These are phyloP conservation scores for Heliosperma pusillum DNA, from an alignment of 148 eudicot genomes.

Conservation along the genomic window DNA sequence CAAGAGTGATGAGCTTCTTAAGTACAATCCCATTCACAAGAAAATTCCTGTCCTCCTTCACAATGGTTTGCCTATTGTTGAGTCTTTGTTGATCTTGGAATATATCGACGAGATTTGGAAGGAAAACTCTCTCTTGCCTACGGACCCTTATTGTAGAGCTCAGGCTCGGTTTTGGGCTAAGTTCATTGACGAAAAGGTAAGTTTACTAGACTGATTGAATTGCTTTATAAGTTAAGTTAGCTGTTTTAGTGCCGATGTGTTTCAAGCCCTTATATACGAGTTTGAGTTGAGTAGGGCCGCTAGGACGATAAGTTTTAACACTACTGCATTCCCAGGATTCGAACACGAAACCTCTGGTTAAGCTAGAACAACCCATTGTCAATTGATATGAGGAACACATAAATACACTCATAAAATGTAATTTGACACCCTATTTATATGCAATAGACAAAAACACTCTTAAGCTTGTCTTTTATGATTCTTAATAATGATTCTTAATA, in stretches of 20 bases:
- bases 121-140: background rate
- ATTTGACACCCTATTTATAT: too few species aligned
- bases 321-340: too few species aligned
- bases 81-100: conserved; percentile 9
- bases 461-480: too few species aligned
- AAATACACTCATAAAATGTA: too few species aligned
- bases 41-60: conserved; percentile 5
- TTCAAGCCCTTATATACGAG: too few species aligned
- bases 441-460: too few species aligned
- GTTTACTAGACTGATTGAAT: background rate
- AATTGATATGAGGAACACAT: too few species aligned
- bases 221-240: background rate
- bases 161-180: conserved; percentile 14
- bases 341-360: too few species aligned
- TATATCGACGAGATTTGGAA: conserved; percentile 12
- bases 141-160: background rate
- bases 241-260: background rate
- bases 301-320: too few species aligned
- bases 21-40: conserved; percentile 5
- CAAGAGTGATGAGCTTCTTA: conserved; percentile 7
- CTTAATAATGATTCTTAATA: too few species aligned
- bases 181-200: conserved; percentile 12
- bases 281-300: too few species aligned
- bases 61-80: background rate
- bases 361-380: too few species aligned